Conservation (phyloP, 495 filamentous ascomycete species). For the Xylaria grammica region DNA sequence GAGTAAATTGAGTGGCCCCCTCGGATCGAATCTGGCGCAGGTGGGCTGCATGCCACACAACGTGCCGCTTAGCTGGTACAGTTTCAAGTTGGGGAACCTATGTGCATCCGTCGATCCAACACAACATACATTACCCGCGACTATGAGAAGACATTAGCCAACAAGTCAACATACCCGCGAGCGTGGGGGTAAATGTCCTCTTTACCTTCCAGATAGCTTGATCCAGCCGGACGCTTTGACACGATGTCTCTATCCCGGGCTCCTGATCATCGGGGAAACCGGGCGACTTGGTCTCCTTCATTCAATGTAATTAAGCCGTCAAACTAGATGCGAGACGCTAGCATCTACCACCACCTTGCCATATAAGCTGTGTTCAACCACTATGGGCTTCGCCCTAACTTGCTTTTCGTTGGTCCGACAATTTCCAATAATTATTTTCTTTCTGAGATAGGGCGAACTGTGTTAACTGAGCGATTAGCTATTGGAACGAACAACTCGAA, state of each 20-base stretch:
- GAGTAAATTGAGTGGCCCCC: background rate
- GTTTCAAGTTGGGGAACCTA: constrained; percentile 14
- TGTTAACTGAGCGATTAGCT: background rate
- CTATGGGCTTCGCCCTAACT: background rate
- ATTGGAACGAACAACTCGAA: constrained; percentile 8
- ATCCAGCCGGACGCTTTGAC: background rate
- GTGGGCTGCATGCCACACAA: background rate
- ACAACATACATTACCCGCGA: constrained; percentile 12
- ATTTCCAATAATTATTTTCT: constrained; percentile 1
- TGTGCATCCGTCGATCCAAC: constrained; percentile 19
- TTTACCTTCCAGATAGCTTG: background rate
- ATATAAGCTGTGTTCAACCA: constrained; percentile 5
- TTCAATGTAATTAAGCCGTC: background rate
- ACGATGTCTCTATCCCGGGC: constrained; percentile 14
- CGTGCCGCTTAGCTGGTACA: constrained; percentile 20
- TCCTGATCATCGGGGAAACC: constrained; percentile 19
- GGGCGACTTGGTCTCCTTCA: background rate
- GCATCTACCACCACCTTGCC: background rate
- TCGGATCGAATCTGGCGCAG: background rate
- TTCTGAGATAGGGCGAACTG: constrained; percentile 4
- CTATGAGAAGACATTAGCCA: constrained; percentile 5
- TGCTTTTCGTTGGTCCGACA: background rate
- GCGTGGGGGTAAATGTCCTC: background rate
- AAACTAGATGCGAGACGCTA: background rate
- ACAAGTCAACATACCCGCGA: background rate